A percentile compares a stretch with the other conserved stretches of the same genome.
phyloP scores from a whole-genome alignment of 192 early-diverging fungal genomes.

The Coemansia javaensis region DNA sequence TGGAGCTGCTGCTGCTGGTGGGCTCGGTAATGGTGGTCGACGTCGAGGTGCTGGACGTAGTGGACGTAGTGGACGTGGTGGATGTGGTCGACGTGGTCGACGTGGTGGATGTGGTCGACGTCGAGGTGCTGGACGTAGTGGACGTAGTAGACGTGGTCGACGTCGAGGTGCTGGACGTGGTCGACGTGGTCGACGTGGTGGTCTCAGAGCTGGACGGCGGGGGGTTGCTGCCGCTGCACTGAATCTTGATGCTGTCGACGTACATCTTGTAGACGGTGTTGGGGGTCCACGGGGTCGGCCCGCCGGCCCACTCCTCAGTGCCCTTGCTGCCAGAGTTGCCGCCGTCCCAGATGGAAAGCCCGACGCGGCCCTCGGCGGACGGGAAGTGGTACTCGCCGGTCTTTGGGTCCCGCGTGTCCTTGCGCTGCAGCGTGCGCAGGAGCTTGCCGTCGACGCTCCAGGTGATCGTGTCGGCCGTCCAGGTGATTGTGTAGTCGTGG shows the following conservation, averaged over 20 bases:
- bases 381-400: conserved; percentile 54
- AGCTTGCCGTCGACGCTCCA: conserved; percentile 59
- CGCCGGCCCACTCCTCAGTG: conserved; percentile 58
- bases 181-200: too few relatives aligned
- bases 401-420: conserved; percentile 47
- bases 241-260: conserved; percentile 51
- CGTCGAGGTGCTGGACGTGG: too few relatives aligned
- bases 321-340: conserved; percentile 51
- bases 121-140: background rate
- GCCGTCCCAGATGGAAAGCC: conserved; percentile 66
- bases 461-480: conserved; percentile 49
- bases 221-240: conserved; percentile 32
- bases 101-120: background rate
- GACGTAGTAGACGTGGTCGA: background rate
- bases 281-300: conserved; percentile 53
- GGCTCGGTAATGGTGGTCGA: background rate
- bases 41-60: background rate
- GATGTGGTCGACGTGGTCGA: background rate
- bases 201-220: background rate
- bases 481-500: conserved; percentile 63
- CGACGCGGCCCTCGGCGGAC: conserved; percentile 50
- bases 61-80: background rate
- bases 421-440: conserved; percentile 49
- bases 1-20: background rate
- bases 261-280: conserved; percentile 52